Base-by-base conservation (phyloP, 345 rosid genomes). In the Kandelia obovata region DNA sequence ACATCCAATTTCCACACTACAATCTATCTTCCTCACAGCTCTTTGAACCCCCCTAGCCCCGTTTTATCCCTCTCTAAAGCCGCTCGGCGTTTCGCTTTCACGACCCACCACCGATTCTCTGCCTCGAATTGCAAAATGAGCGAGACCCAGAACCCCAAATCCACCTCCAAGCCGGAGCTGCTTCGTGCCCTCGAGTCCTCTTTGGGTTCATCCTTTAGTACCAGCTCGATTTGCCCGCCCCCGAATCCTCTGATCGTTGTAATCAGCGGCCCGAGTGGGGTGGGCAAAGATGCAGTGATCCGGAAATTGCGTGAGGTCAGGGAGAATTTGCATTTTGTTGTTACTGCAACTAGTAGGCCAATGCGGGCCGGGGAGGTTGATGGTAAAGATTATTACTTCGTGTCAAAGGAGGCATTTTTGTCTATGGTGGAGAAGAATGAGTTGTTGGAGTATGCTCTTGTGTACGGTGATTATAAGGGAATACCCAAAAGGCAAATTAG, bases 391-490 rank as follows among this genome's bases (percentile, higher is more conserved):
- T 91, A 89, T 72, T 88, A 55, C 80, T 94, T 94, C 71, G 86
- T 88, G 31, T 75, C 95, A 4, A 87, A 88, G 55, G 91, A 93
- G 0, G 74, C 80, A 25, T 94, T 94, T 73, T 80, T 91, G 25
- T 68, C 83, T 1, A 91, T 91, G 98, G 81, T 89, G 15, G 81
- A 89, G 56, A 87, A 81, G 39, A 77, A 88, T 11, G 96, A 91
- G 85, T 73, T 94, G 64, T 75, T 94, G 52, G 98, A 94, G 23
- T 88, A 94, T 70, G 98, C 98, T 0, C 73, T 89, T 23, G 97
- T 94, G 1, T 94, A 91, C 65, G 98, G 98, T 4, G 95, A 91
- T 51, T 91, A 94, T 64, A 94, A 94, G 70, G 98, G 98, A 47
- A 83, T 94, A 19, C 98, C 98, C 0, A 94, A 88, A 78, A 84